Percentiles rank a stretch among this genome's conserved stretches.
phyloP scores from a whole-genome alignment of 805 yeast genomes.

The Cyberlindnera nakhonratchasimensis region DNA sequence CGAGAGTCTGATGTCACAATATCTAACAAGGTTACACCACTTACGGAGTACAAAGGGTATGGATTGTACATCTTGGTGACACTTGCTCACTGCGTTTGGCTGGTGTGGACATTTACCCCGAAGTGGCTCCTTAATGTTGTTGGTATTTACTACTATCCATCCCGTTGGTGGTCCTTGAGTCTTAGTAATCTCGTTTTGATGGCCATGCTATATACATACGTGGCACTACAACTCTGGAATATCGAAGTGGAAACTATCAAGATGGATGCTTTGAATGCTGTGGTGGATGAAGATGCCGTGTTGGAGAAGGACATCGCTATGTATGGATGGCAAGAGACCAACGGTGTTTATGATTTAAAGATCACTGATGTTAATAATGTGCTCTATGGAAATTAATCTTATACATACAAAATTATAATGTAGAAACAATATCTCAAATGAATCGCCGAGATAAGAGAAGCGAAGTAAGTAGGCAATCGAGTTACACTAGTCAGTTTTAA shows the following conservation, averaged over 20 bases:
- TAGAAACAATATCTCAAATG: too few species aligned
- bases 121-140: conserved; percentile 45
- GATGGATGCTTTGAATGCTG: conserved; percentile 55
- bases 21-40: conserved; percentile 49
- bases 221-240: conserved; percentile 68
- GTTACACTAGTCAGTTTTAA: too few species aligned
- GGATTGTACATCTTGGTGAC: conserved; percentile 71
- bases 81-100: conserved; percentile 50
- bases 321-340: conserved; percentile 57
- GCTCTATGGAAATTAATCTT: conserved; percentile 42
- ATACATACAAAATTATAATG: too few species aligned
- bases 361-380: conserved; percentile 64
- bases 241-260: conserved; percentile 67
- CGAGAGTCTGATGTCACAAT: conserved; percentile 65
- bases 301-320: conserved; percentile 25
- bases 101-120: conserved; percentile 77
- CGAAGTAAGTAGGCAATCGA: too few species aligned
- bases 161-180: conserved; percentile 87
- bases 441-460: too few species aligned
- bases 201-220: conserved; percentile 67
- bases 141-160: conserved; percentile 73
- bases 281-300: conserved; percentile 60
- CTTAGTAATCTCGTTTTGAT: conserved; percentile 69
- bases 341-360: conserved; percentile 87
- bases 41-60: conserved; percentile 85